Evolutionary conservation across 1,139 yeast species (phyloP).

Genomic region (Pichia kudriavzevii): DNA sequence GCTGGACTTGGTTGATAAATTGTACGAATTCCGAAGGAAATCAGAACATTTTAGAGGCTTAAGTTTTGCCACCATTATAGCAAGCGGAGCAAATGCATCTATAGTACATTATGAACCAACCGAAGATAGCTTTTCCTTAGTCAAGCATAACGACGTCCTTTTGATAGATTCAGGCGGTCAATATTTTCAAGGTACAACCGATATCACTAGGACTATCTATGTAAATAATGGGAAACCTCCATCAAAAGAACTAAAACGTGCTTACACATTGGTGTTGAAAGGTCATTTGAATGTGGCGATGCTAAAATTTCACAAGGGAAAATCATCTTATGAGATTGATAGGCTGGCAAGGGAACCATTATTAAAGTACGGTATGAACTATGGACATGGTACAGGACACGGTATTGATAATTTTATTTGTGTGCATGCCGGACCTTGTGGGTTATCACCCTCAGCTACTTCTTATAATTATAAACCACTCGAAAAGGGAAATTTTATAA

Average conservation of each 20-base stretch:
- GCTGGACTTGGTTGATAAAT: conserved; percentile 40
- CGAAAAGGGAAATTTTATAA: conserved; percentile 41
- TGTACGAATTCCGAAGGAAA: conserved; percentile 34
- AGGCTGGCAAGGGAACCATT: conserved; percentile 44
- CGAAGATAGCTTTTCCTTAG: conserved; percentile 31
- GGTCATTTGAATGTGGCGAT: conserved; percentile 50
- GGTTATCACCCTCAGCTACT: conserved; percentile 35
- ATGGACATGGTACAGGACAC: conserved; percentile 55
- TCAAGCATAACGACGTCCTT: conserved; percentile 38
- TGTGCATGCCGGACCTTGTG: conserved; percentile 52
- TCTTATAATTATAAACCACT: conserved; percentile 27
- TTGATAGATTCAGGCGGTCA: conserved; percentile 51
- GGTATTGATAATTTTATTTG: conserved; percentile 52
- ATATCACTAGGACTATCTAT: conserved; percentile 46
- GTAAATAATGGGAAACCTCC: conserved; percentile 29
- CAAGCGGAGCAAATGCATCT: conserved; percentile 49
- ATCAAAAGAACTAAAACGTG: conserved; percentile 30
- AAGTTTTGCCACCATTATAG: conserved; percentile 48
- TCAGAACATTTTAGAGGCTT: conserved; percentile 44
- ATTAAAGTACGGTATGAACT: conserved; percentile 38
- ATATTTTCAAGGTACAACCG: conserved; percentile 53
- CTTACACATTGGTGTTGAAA: conserved; percentile 45
- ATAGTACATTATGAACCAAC: conserved; percentile 52
- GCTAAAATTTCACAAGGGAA: conserved; percentile 41
- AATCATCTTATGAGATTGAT: conserved; percentile 42